Evolutionary conservation across 805 yeast genomes (phyloP), one percentile per base, ranked within the genome.

Genomic region (Cephaloascus fragrans): DNA sequence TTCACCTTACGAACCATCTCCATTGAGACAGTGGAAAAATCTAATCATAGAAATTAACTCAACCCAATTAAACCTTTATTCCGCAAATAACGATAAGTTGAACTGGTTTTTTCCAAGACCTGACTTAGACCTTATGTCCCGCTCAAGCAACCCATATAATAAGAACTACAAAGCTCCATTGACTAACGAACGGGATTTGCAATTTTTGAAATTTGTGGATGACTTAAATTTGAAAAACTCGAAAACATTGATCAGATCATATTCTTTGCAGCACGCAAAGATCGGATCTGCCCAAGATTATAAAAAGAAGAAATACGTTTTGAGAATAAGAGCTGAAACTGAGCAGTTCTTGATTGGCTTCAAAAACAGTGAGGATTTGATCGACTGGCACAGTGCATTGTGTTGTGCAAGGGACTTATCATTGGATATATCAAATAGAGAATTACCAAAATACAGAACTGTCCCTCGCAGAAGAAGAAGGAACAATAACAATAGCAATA

Each of bases 281-380:
- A 61, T 85, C 35, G 98, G 98, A 0, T 63, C 87, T 12, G 96
- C 97, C 0, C 67, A 76, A 2, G 98, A 90, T 58, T 87, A 87
- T 57, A 73, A 71, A 41, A 86, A 87, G 55, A 73, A 72, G 45
- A 68, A 74, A 15, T 73, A 77, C 51, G 85, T 81, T 3, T 57
- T 88, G 32, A 63, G 98, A 37, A 48, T 90, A 15, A 72, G 98
- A 17, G 72, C 82, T 29, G 97, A 90, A 58, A 73, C 81, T 32
- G 88, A 85, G 56, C 97, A 90, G 56, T 71, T 86, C 44, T 55
- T 90, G 33, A 47, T 90, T 2, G 77, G 75, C 40, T 85, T 85
- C 49, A 56, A 73, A 2, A 65, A 70, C 33, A 70, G 80, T 3
- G 77, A 75, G 48, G 80, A 77, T 29, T 70, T 87, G 69, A 75